Conservation (phyloP, 306 rosid species). For the Malus sieversii region DNA sequence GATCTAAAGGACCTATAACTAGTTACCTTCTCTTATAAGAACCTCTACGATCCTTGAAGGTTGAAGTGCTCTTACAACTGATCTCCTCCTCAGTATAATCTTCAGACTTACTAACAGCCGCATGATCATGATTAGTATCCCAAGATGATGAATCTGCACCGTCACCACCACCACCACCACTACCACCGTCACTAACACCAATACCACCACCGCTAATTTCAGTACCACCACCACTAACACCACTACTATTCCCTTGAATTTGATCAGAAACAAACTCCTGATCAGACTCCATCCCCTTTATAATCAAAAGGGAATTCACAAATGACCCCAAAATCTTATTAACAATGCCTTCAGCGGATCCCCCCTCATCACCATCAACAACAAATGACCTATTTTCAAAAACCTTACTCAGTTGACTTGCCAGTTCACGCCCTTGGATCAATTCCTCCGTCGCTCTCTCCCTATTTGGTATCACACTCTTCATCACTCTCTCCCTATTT, state of each 20-base stretch:
- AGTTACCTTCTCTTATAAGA: slow-evolving; percentile 56
- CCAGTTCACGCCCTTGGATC: slow-evolving; percentile 31
- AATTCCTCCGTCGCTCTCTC: slow-evolving; percentile 31
- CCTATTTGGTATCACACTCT: background rate
- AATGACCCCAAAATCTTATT: slow-evolving; percentile 34
- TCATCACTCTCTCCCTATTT: slow-evolving; percentile 6
- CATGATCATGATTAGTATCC: background rate
- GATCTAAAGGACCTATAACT: too few species aligned
- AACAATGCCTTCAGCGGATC: slow-evolving; percentile 25
- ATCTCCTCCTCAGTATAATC: slow-evolving; percentile 28
- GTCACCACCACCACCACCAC: background rate
- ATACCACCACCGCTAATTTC: background rate
- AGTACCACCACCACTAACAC: background rate
- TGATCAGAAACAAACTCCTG: background rate
- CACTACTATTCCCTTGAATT: background rate
- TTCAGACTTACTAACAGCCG: slow-evolving; percentile 16
- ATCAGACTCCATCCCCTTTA: slow-evolving; percentile 11
- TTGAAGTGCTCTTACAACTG: slow-evolving; percentile 25
- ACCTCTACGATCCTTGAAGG: slow-evolving; percentile 38
- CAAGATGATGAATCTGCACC: background rate
- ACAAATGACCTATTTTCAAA: background rate
- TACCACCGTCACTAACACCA: background rate
- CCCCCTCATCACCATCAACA: background rate
- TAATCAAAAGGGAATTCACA: slow-evolving; percentile 27
- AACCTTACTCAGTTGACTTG: slow-evolving; percentile 21